Evolutionary conservation across 225 moss, liverwort and hornwort species (phyloP).

Genomic region (Pleurozium schreberi): DNA sequence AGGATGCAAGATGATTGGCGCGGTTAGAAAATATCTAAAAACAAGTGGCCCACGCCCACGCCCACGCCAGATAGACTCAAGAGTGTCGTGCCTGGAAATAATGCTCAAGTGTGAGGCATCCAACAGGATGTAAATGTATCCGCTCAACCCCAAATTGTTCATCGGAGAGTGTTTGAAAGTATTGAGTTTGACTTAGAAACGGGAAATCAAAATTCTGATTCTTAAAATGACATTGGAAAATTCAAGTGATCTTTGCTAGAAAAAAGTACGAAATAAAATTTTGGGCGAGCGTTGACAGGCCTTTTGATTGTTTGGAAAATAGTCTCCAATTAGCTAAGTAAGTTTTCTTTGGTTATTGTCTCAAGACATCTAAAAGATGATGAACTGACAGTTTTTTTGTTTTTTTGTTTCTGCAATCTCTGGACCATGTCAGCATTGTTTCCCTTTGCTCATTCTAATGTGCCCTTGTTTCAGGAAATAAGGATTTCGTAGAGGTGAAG

Average conservation of each 20-base stretch:
- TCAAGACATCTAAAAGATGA: background rate
- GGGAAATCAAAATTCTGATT: background rate
- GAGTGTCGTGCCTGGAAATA: background rate
- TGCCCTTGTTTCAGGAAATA: conserved; percentile 43
- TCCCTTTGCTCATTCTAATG: background rate
- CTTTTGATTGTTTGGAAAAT: background rate
- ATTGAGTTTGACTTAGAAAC: background rate
- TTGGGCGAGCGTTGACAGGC: background rate
- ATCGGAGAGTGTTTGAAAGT: background rate
- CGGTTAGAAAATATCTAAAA: background rate
- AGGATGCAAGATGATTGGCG: background rate
- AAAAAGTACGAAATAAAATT: background rate
- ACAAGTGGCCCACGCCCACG: background rate
- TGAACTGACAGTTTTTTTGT: background rate
- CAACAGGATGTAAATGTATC: background rate
- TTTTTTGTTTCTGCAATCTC: background rate
- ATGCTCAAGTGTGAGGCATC: background rate
- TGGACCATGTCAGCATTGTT: background rate
- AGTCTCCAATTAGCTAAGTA: background rate
- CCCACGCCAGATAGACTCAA: background rate
- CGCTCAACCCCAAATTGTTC: background rate
- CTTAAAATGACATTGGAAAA: background rate
- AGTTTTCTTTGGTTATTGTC: background rate
- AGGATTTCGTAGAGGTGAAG: conserved; percentile 73
- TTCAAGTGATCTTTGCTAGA: background rate